These are phyloP conservation scores for Sporothrix humicola DNA, from an alignment of 2,329 filamentous ascomycete genomes.

Conservation along the genomic window DNA sequence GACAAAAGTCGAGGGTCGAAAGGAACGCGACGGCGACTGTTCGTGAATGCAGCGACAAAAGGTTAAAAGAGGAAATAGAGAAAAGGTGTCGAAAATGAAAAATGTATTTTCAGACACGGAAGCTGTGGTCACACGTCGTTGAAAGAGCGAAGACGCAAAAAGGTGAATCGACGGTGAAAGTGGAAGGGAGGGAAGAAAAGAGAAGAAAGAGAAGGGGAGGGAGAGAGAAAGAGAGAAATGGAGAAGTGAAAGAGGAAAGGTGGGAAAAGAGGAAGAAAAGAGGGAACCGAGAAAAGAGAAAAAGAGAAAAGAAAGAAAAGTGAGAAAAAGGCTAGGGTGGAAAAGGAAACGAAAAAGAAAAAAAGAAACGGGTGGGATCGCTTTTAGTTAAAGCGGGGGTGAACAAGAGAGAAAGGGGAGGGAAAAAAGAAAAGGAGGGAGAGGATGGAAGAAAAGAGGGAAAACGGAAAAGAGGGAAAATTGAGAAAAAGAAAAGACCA, in stretches of 20 bases:
- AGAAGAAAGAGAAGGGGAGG: background rate
- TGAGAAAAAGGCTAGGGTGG: background rate
- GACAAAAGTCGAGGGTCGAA: background rate
- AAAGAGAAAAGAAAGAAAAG: constrained; percentile 3
- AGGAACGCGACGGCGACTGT: background rate
- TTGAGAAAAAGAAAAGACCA: background rate
- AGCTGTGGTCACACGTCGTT: background rate
- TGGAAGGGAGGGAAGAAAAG: constrained; percentile 6
- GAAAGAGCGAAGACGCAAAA: constrained; percentile 1
- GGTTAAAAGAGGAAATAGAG: background rate
- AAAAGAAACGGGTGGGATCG: constrained; percentile 21
- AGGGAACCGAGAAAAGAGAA: constrained; percentile 2
- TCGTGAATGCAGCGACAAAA: background rate
- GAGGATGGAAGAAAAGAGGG: background rate
- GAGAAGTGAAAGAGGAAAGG: background rate
- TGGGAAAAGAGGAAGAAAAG: background rate
- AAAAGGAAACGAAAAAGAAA: constrained; percentile 9
- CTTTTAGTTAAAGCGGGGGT: constrained; percentile 28
- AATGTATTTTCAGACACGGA: constrained; percentile 13
- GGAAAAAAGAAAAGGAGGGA: background rate
- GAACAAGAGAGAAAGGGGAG: constrained; percentile 22
- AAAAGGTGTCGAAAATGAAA: background rate
- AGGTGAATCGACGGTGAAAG: background rate
- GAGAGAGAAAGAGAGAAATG: background rate
- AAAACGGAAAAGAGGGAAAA: constrained; percentile 2